Base-by-base conservation (phyloP, 305 asterid genomes). In the Fraxinus velutina region DNA sequence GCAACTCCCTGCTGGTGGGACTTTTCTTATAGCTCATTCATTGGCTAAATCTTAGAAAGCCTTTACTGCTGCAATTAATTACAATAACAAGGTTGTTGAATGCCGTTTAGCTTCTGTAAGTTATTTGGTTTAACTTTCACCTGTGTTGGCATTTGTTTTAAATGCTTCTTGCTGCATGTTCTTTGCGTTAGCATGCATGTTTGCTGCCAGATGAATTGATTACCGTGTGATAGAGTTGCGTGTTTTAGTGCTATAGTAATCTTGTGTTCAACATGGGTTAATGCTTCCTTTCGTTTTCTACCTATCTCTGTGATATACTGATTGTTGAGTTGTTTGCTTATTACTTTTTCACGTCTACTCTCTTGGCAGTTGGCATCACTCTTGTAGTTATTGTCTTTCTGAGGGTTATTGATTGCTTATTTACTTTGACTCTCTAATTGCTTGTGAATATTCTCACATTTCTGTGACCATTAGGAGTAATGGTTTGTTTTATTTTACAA, bases 1-100 rank as follows among this genome's bases (percentile, higher is more conserved):
- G 75, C 96, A 92, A 88, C 98, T 95, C 75, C 99, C 99, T 81
- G 88, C 90, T 10, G 96, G 94, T 57, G 98, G 98, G 42, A 89
- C 94, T 10, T 93, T 93, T 85, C 94, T 93, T 1, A 92, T 95
- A 21, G 97, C 95, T 76, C 97, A 95, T 85, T 95, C 98, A n/a
- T 83, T 95, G 80, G 99, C 98, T 57, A 96, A 90, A 86, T 95
- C 99, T 79, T 93, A 92, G 88, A 95, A 95, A 87, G 98, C 98
- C 55, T 97, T 95, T n/a, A 93, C 98, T 39, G 97, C 98, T 1
- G 97, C 99, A 27, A 91, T 94, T 77, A 93, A 93, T 84, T 95
- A 93, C 89, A 93, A 95, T 84, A 92, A 95, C 83, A 89, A 97
- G 82, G 99, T 93, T 42, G 97, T 95, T 83, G 99, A 95, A 85